Base-by-base conservation (phyloP, 73 alveolate species). In the Paramecium sexaurelia region DNA sequence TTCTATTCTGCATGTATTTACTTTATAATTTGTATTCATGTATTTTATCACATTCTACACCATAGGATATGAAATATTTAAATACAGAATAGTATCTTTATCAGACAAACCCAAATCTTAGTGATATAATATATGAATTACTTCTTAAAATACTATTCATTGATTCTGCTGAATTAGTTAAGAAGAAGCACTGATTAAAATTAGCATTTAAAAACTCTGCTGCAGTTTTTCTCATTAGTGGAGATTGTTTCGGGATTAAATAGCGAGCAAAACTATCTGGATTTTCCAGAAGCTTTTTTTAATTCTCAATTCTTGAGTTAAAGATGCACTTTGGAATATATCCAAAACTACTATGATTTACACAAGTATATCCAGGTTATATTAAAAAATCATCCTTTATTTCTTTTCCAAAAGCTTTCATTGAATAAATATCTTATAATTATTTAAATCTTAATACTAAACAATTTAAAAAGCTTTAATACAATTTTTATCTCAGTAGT, bases 331-430 rank as follows among this genome's bases (percentile, higher is more conserved):
- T 78, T 13, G 90, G 90, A 6, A 45, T 17, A 7, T 41, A 45
- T 9, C 90, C 90, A 78, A 19, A 78, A 26, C 90, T 78, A 19
- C 90, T 45, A 19, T 78, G 90, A 43, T 78, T 78, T 7, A 78
- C 90, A 78, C 73, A 41, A 41, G 15, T 33, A 6, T 39, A 78
- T 78, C 90, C 90, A 7, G 39, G 39, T 24, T 78, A 73, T 1
- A 78, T 39, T 4, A 29, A 47, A 15, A 78, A 78, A 13, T 39
- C 43, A 5, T 78, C 75, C 22, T 43, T 78, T 10, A 78, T 19
- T 19, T 37, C 43, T 20, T 78, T 20, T 10, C 90, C 90, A 78
- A 78, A 78, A 9, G 7, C 17, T 51, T 17, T 51, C 33, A 17
- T 51, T 17, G 5, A 6, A 5, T 7, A n/a, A 51, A 51, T 51